A percentile compares a stretch with the other conserved stretches of the same genome.
Evolutionary conservation across 345 rosid species (phyloP).

Genomic region (sweet orange (Citrus sinensis)): DVS_A1.0 CM039165.1:18528501-18529000

Average conservation of each 20-base stretch:
- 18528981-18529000: too few species aligned
- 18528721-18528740: conserved; percentile 30
- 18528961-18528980: neutral
- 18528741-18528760: conserved; percentile 10
- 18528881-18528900: conserved; percentile 15
- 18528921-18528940: conserved; percentile 32
- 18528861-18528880: conserved; percentile 12
- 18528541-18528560: too few species aligned
- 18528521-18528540: fast-evolving
- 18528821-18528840: conserved; percentile 1
- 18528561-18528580: too few species aligned
- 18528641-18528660: neutral
- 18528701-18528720: conserved; percentile 17
- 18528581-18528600: too few species aligned
- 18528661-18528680: neutral
- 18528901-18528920: conserved; percentile 27
- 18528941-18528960: neutral
- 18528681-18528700: neutral
- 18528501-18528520: too few species aligned
- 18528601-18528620: too few species aligned
- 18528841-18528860: neutral
- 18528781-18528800: neutral
- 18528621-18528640: too few species aligned
- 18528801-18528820: neutral
- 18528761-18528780: neutral